Evolutionary conservation across 2,329 filamentous ascomycete genomes (phyloP), one percentile per base, ranked within the genome.

Genomic region (Ophiostoma quercus): DNA sequence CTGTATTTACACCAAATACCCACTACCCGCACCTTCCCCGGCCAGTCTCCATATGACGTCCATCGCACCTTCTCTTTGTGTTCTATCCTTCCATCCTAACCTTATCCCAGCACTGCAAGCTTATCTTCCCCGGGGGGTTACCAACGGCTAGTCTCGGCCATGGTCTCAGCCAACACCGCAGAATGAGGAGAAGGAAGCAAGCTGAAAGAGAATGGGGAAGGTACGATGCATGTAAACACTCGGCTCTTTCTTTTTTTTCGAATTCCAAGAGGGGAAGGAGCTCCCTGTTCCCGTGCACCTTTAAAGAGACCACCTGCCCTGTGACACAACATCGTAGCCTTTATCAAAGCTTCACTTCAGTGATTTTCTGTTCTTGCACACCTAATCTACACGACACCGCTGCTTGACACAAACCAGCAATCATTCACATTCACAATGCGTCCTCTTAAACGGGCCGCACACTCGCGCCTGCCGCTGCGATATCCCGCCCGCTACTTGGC

Each of bases 381-480:
- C 51, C 34, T 3, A n/a, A n/a, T 11, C 16, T 2, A 63, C 16
- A 37, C 32, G 32, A 37, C 29, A 63, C 60, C 60, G 60, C 60
- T 63, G 60, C 29, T 63, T 39, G 12, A 25, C 54, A 25, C 25
- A 12, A 29, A 60, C 2, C 22, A 29, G 9, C 22, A 11, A 25
- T 3, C 60, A 34, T 37, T 12, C 1, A 22, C 22, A 7, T 19
- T 37, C 57, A 79, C 74, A 34, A 88, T 88, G 85, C 84, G 85
- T 75, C 84, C 85, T 73, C 79, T 87, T 75, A 82, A 84, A 74
- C 80, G 82, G 68, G 82, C 71, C 6, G 73, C 81, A 71, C 81
- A 83, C 74, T 79, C 83, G 73, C 81, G 81, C 72, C 77, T 84
- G 74, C 82, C 81, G 73, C 70, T 75, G 69, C 69, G 71, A 41